phyloP scores from a whole-genome alignment of 2,329 filamentous ascomycete species.

The Scedosporium aurantiacum region DNA sequence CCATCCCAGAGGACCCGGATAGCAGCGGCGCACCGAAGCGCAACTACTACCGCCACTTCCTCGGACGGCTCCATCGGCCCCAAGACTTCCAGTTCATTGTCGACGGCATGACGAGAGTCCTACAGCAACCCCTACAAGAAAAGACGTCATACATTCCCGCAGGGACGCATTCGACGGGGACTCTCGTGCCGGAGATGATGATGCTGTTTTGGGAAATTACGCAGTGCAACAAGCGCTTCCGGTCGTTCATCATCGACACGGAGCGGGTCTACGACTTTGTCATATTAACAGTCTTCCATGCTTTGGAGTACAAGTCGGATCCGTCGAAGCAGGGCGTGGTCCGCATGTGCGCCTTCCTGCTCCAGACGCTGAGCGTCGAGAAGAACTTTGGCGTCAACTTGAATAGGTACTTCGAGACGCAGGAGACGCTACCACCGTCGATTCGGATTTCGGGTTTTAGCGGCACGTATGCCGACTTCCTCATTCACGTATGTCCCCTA shows the following conservation, averaged over 20 bases:
- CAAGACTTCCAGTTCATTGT: constrained; percentile 98
- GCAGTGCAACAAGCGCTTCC: constrained; percentile 95
- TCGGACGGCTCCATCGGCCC: constrained; percentile 78
- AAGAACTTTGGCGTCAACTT: constrained; percentile 80
- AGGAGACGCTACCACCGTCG: constrained; percentile 72
- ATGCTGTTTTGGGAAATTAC: constrained; percentile 96
- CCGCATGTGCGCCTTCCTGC: constrained; percentile 91
- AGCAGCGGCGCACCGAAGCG: constrained; percentile 49
- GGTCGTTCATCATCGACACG: constrained; percentile 94
- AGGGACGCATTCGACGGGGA: constrained; percentile 68
- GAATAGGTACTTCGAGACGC: constrained; percentile 78
- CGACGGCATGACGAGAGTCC: constrained; percentile 82
- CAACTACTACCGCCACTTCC: constrained; percentile 89
- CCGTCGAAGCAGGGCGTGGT: constrained; percentile 82
- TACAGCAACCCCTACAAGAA: constrained; percentile 86
- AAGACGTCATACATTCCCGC: constrained; percentile 74
- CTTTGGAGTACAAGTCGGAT: constrained; percentile 79
- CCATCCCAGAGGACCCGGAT: constrained; percentile 66
- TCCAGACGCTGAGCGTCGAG: constrained; percentile 92
- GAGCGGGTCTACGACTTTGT: constrained; percentile 89
- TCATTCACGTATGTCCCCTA: constrained; percentile 62
- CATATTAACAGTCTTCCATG: constrained; percentile 82
- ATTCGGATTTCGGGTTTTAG: constrained; percentile 77
- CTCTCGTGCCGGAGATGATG: constrained; percentile 76
- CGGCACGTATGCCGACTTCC: constrained; percentile 85